Base-by-base conservation (phyloP, 352 stramenopile genomes). In the Pythium phragmiticola region DNA sequence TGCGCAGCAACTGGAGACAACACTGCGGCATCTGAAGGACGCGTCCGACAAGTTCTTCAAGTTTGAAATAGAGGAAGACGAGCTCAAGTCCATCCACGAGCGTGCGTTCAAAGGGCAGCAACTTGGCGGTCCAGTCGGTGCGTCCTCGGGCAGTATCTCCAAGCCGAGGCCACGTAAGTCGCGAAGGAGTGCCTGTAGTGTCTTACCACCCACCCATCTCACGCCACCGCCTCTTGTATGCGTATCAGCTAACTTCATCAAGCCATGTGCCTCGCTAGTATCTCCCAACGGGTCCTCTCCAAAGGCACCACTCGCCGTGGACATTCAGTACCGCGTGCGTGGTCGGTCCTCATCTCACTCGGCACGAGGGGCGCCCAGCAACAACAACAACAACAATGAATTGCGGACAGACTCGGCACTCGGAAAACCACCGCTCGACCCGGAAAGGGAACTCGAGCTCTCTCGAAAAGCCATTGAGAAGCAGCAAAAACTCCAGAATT, bases 61-160 rank as follows among this genome's bases (percentile, higher is more conserved):
- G 63, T 98, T 97, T 72, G 90, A 98, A 64, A 96, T 98, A 47
- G 91, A 98, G 69, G 90, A 98, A 70, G 89, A 97, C 53, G 87
- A 97, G 57, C 81, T 97, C 50, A 88, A 92, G 60, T 41, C 63
- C 34, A 89, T 92, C 54, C 72, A 93, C 66, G 57, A 77, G 13
- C 66, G 71, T 4, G 68, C 78, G 23, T 90, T 90, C 50, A 77
- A 80, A 53, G 77, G 68, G 41, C 34, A 70, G 51, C 19, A 61
- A 46, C 8, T 45, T 19, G 36, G 21, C 57, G 49, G 23, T 14
- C n/a, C 43, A 1, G 37, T 11, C 8, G 34, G 46, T 16, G 28
- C 21, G 16, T 49, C 14, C 7, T 9, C 39, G 3, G 37, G 36
- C 23, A 72, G 65, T 41, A 60, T 71, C 12, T 30, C 36, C 28